phyloP scores from a whole-genome alignment of 768 basidiomycete genomes.

The Lentinula edodes region DNA sequence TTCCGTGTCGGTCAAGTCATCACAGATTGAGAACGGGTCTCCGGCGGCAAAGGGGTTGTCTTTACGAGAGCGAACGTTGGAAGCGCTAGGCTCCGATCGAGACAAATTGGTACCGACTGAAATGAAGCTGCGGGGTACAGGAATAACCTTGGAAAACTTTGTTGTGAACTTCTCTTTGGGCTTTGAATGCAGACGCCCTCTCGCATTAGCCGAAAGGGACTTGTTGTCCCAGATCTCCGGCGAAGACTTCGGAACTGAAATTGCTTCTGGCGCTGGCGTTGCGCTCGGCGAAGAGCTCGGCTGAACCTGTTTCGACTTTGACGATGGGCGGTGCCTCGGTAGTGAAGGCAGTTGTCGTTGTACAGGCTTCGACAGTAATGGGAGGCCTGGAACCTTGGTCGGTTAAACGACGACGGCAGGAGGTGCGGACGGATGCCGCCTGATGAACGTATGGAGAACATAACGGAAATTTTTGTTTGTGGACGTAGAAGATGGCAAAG shows the following conservation, averaged over 20 bases:
- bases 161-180: constrained; percentile 36
- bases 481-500: constrained; percentile 28
- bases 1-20: constrained; percentile 56
- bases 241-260: constrained; percentile 24
- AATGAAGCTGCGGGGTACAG: constrained; percentile 36
- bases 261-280: constrained; percentile 18
- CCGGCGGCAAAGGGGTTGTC: constrained; percentile 24
- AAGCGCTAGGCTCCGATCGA: constrained; percentile 41
- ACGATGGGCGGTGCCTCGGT: constrained; percentile 26
- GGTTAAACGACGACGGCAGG: constrained; percentile 65
- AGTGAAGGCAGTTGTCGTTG: constrained; percentile 31
- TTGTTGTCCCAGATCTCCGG: constrained; percentile 23
- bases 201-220: constrained; percentile 24
- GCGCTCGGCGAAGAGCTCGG: constrained; percentile 25
- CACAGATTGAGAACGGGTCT: constrained; percentile 61
- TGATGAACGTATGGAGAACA: constrained; percentile 28
- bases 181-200: constrained; percentile 29
- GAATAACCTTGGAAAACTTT: constrained; percentile 44
- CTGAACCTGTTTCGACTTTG: constrained; percentile 26
- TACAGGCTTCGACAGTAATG: constrained; percentile 59
- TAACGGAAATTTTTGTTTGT: constrained; percentile 34
- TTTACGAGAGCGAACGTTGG: constrained; percentile 25
- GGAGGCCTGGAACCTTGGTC: constrained; percentile 67
- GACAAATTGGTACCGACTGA: constrained; percentile 28
- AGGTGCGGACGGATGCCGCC: constrained; percentile 66